Percentiles rank a stretch among this genome's conserved stretches.
phyloP scores from a whole-genome alignment of 2,329 filamentous ascomycete species.

The Aureobasidium mangrovei region DNA sequence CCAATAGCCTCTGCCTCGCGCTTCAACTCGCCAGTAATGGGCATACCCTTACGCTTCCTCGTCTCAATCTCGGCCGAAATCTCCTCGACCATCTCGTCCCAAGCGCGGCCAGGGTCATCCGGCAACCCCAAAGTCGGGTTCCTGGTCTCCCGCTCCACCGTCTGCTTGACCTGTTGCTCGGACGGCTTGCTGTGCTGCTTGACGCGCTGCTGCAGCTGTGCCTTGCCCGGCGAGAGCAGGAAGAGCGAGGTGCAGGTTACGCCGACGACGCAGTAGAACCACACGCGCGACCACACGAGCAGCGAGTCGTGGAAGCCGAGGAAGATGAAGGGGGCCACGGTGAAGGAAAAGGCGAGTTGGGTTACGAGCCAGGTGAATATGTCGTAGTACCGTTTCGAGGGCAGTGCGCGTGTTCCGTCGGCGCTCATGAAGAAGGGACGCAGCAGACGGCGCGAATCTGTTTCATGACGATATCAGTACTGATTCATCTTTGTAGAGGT shows the following conservation, averaged over 20 bases:
- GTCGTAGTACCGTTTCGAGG: slow-evolving; percentile 81
- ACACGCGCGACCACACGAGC: slow-evolving; percentile 71
- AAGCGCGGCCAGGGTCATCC: slow-evolving; percentile 63
- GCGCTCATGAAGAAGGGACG: slow-evolving; percentile 88
- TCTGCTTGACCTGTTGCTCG: slow-evolving; percentile 27
- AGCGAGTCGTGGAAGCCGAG: slow-evolving; percentile 64
- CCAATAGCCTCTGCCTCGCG: slow-evolving; percentile 24
- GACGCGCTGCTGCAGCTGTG: slow-evolving; percentile 31
- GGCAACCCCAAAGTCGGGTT: slow-evolving; percentile 56
- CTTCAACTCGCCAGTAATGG: slow-evolving; percentile 43
- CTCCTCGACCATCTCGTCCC: slow-evolving; percentile 70
- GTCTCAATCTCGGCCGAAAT: slow-evolving; percentile 63
- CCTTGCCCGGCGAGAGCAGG: slow-evolving; percentile 72
- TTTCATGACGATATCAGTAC: slow-evolving; percentile 4
- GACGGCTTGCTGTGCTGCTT: slow-evolving; percentile 26
- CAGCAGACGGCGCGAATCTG: slow-evolving; percentile 80
- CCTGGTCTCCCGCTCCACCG: slow-evolving; percentile 33
- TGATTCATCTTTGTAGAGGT: not conserved
- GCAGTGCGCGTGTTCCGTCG: slow-evolving; percentile 57
- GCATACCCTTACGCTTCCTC: slow-evolving; percentile 37
- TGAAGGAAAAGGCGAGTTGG: slow-evolving; percentile 75
- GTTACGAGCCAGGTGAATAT: slow-evolving; percentile 64
- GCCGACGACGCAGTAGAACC: slow-evolving; percentile 74
- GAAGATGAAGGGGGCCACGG: slow-evolving; percentile 75
- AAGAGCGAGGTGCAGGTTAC: slow-evolving; percentile 58